Percentiles rank a stretch among this genome's conserved stretches.
These are phyloP conservation scores for Noccaea caerulescens DNA, from an alignment of 345 rosid genomes.

Conservation along the genomic window DNA sequence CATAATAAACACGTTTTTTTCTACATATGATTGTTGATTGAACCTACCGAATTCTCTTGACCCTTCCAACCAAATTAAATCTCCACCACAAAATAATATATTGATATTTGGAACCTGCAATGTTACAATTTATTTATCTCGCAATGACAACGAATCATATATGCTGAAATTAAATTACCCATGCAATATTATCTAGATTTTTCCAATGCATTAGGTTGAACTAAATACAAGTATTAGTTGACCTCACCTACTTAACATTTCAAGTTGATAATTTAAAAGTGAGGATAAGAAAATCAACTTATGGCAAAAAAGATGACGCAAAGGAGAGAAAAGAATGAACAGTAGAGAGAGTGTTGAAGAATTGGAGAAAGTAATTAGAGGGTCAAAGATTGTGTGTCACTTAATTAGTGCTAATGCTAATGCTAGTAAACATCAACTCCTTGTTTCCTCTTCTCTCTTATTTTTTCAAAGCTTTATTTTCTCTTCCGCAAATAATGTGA, in stretches of 20 bases:
- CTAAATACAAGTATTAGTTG: conserved; percentile 14
- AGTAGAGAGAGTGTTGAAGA: not conserved
- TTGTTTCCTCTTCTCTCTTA: not conserved
- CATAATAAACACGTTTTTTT: conserved; percentile 16
- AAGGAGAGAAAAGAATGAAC: too few relatives aligned
- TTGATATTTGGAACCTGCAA: not conserved
- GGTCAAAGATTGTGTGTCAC: conserved; percentile 33
- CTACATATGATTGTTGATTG: not conserved
- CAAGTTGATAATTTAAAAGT: not conserved
- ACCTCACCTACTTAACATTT: conserved; percentile 27
- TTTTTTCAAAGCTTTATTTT: not conserved
- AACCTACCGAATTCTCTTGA: conserved; percentile 30
- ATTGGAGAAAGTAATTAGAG: not conserved
- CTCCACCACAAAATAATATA: conserved; percentile 31
- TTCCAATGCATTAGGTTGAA: conserved; percentile 35
- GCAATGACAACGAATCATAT: not conserved
- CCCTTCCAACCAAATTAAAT: conserved; percentile 2
- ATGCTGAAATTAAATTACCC: not conserved
- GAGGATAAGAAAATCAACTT: too few relatives aligned
- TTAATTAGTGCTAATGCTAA: not conserved
- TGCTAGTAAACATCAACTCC: conserved; percentile 36
- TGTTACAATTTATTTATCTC: conserved; percentile 1
- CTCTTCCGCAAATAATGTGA: conserved; percentile 26
- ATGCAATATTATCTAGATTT: not conserved
- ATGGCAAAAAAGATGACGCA: too few relatives aligned